These are phyloP conservation scores for Rhodosporidiobolus odoratus DNA, from an alignment of 768 basidiomycete genomes.

Conservation along the genomic window DNA sequence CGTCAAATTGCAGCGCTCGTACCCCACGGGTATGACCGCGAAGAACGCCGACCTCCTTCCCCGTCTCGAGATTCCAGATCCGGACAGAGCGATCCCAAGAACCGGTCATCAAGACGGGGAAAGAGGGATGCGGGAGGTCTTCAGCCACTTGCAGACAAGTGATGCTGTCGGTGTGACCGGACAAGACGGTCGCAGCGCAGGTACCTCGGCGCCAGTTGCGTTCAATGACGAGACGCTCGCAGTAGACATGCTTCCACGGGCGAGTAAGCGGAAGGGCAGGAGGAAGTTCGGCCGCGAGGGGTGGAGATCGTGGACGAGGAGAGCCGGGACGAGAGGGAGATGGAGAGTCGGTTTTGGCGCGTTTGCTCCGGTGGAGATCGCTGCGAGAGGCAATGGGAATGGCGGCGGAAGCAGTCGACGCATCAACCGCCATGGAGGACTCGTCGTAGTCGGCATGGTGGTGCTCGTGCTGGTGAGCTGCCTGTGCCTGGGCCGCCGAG, in stretches of 20 bases:
- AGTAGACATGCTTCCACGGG: slow-evolving; percentile 98
- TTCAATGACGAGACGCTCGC: slow-evolving; percentile 91
- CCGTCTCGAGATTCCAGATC: slow-evolving; percentile 95
- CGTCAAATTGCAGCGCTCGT: slow-evolving; percentile 88
- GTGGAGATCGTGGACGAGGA: slow-evolving; percentile 20
- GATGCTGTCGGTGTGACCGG: slow-evolving; percentile 90
- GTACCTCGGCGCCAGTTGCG: slow-evolving; percentile 95
- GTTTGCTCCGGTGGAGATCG: slow-evolving; percentile 36
- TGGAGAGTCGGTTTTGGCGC: slow-evolving; percentile 37
- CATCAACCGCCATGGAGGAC: slow-evolving; percentile 4
- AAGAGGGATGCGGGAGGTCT: slow-evolving; percentile 69
- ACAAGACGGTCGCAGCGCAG: slow-evolving; percentile 73
- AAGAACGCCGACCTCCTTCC: slow-evolving; percentile 71
- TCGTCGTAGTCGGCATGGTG: slow-evolving; percentile 34
- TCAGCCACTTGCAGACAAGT: slow-evolving; percentile 97
- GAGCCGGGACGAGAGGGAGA: slow-evolving; percentile 40
- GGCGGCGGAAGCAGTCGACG: slow-evolving; percentile 6
- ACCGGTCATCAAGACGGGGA: slow-evolving; percentile 93
- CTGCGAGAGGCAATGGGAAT: slow-evolving; percentile 7
- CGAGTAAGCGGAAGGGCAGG: slow-evolving; percentile 54
- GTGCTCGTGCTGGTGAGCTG: slow-evolving; percentile 22
- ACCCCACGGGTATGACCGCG: slow-evolving; percentile 89
- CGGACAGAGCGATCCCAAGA: slow-evolving; percentile 92
- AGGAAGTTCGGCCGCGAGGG: neutral
- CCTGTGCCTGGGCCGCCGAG: slow-evolving; percentile 24